Conservation (phyloP, 441 rosid genomes). For the Brassica balearica region DNA sequence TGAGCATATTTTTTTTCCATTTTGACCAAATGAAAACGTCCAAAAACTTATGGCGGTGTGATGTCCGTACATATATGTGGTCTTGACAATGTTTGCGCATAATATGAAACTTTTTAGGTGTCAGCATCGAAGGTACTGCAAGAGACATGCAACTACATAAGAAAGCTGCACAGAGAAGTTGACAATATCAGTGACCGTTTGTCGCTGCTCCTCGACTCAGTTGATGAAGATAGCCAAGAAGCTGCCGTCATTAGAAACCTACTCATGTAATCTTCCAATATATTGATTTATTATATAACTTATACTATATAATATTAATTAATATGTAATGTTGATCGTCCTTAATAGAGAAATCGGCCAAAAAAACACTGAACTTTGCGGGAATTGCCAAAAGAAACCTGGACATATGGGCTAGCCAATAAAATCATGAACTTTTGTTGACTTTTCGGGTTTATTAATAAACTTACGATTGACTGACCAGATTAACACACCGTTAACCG, state of each 20-base stretch:
- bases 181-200: conserved; percentile 82
- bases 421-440: no score
- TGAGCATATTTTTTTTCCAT: conserved; percentile 24
- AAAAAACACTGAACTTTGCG: no score
- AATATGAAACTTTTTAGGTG: conserved; percentile 47
- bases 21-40: conserved; percentile 14
- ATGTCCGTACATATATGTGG: conserved; percentile 7
- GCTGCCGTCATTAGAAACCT: conserved; percentile 76
- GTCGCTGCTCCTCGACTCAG: conserved; percentile 67
- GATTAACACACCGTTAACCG: background rate
- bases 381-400: no score
- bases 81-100: conserved; percentile 6
- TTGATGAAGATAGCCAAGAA: conserved; percentile 78
- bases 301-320: background rate
- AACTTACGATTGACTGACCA: background rate
- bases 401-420: no score
- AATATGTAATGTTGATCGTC: conserved; percentile 31
- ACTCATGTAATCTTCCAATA: conserved; percentile 53
- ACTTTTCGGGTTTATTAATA: background rate
- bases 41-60: conserved; percentile 21
- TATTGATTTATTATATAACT: conserved; percentile 4
- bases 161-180: conserved; percentile 75
- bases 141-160: conserved; percentile 84
- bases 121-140: conserved; percentile 75
- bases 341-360: background rate